These are phyloP conservation scores for Phyllosticta citriasiana DNA, from an alignment of 2,329 filamentous ascomycete species.

Conservation along the genomic window DNA sequence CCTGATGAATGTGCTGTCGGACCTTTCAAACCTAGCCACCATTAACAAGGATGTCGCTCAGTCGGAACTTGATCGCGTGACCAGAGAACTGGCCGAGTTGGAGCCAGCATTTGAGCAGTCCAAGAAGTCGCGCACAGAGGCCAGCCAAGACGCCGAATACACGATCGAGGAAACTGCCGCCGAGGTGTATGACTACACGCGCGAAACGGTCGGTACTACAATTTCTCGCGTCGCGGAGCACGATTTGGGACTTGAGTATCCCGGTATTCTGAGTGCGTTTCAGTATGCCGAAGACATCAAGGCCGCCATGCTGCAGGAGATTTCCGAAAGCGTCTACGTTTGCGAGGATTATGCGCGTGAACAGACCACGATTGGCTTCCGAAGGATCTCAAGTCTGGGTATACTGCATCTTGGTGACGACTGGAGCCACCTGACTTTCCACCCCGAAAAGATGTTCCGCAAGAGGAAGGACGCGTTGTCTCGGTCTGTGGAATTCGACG, in stretches of 20 bases:
- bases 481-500: slow-evolving; percentile 75
- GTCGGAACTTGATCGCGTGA: slow-evolving; percentile 74
- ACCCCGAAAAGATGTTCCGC: slow-evolving; percentile 88
- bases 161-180: slow-evolving; percentile 78
- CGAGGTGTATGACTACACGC: slow-evolving; percentile 76
- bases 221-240: slow-evolving; percentile 68
- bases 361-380: slow-evolving; percentile 71
- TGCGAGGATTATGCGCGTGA: slow-evolving; percentile 81
- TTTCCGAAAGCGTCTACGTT: slow-evolving; percentile 63
- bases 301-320: slow-evolving; percentile 80
- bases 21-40: slow-evolving; percentile 69
- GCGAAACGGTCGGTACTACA: slow-evolving; percentile 61
- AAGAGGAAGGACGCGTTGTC: slow-evolving; percentile 71
- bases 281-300: slow-evolving; percentile 91
- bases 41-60: slow-evolving; percentile 85
- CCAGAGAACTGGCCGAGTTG: slow-evolving; percentile 66
- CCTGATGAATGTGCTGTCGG: slow-evolving; percentile 82
- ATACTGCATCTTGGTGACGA: slow-evolving; percentile 80
- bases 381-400: slow-evolving; percentile 78
- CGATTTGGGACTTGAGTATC: slow-evolving; percentile 76
- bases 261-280: slow-evolving; percentile 74
- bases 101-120: slow-evolving; percentile 80
- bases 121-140: slow-evolving; percentile 66
- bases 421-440: slow-evolving; percentile 68
- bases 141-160: slow-evolving; percentile 70